Percentiles rank a stretch among this genome's conserved stretches.
Conservation (phyloP, 2,329 filamentous ascomycete genomes). For the Scleromitrula shiraiana region DNA sequence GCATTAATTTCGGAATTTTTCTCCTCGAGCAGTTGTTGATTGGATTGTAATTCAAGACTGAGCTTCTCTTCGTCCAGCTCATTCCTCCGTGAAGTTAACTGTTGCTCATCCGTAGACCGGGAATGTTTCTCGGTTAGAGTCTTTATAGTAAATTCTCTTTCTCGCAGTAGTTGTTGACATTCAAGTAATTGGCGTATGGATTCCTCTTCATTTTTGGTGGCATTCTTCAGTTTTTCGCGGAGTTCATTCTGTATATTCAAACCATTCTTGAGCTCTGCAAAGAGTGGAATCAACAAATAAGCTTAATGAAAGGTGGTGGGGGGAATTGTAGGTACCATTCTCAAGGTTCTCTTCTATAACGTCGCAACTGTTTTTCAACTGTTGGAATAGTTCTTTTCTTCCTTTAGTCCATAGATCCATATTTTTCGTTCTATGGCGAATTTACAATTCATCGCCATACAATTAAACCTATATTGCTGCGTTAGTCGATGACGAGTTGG, state of each 20-base stretch:
- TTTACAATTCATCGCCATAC: not conserved
- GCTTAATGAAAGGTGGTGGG: not conserved
- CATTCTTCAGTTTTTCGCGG: too few relatives aligned
- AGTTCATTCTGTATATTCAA: not conserved
- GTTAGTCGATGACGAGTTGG: not conserved
- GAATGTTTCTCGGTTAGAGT: too few relatives aligned
- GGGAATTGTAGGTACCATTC: constrained; percentile 13
- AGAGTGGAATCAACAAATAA: not conserved
- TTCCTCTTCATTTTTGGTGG: too few relatives aligned
- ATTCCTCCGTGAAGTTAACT: not conserved
- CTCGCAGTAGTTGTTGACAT: too few relatives aligned
- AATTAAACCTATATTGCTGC: too few relatives aligned
- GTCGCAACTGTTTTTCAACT: constrained; percentile 19
- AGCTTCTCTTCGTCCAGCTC: not conserved
- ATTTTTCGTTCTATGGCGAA: not conserved
- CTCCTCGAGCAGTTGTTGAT: not conserved
- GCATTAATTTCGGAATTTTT: not conserved
- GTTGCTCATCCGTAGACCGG: too few relatives aligned
- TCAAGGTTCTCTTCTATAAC: constrained; percentile 18
- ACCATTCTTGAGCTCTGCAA: not conserved
- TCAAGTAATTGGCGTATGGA: too few relatives aligned
- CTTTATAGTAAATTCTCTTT: too few relatives aligned
- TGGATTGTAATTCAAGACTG: not conserved
- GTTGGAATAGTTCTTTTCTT: constrained; percentile 18
- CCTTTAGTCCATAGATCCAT: constrained; percentile 26